Conservation (phyloP, 2,329 filamentous ascomycete species). For the Arachnomyces sp. region DNA sequence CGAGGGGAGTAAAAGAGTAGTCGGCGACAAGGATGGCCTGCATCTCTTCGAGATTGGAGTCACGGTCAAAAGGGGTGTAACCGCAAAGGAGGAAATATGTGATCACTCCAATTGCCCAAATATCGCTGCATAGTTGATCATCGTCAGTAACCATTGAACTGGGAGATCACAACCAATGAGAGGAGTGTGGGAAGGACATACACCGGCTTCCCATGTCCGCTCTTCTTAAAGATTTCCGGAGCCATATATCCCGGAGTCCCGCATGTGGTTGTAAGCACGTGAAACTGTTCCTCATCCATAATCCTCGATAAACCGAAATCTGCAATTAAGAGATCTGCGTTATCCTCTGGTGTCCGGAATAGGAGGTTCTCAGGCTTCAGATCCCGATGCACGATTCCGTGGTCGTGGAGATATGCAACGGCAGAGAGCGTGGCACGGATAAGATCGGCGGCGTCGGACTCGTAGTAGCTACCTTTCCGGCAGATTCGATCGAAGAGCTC, state of each 20-base stretch:
- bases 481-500: conserved; percentile 98
- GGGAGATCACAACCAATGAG: not conserved
- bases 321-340: conserved; percentile 91
- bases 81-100: conserved; percentile 97
- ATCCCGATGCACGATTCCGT: conserved; percentile 96
- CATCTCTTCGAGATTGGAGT: conserved; percentile 98
- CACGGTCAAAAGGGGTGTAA: conserved; percentile 95
- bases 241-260: conserved; percentile 99
- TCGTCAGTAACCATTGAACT: conserved; percentile 5
- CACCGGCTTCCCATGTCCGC: conserved; percentile 94
- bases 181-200: conserved; percentile 31
- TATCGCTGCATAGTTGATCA: conserved; percentile 50
- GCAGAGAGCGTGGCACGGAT: conserved; percentile 91
- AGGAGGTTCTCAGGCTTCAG: conserved; percentile 95
- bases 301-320: conserved; percentile 94
- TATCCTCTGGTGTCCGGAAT: conserved; percentile 95
- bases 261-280: conserved; percentile 94
- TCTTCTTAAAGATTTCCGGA: conserved; percentile 98
- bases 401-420: conserved; percentile 97
- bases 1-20: conserved; percentile 87
- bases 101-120: conserved; percentile 97
- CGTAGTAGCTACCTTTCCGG: conserved; percentile 96
- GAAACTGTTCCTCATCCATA: conserved; percentile 98
- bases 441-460: conserved; percentile 90
- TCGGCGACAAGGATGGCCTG: conserved; percentile 95